phyloP scores from a whole-genome alignment of 495 filamentous ascomycete genomes.

The Penicillium salamii region DNA sequence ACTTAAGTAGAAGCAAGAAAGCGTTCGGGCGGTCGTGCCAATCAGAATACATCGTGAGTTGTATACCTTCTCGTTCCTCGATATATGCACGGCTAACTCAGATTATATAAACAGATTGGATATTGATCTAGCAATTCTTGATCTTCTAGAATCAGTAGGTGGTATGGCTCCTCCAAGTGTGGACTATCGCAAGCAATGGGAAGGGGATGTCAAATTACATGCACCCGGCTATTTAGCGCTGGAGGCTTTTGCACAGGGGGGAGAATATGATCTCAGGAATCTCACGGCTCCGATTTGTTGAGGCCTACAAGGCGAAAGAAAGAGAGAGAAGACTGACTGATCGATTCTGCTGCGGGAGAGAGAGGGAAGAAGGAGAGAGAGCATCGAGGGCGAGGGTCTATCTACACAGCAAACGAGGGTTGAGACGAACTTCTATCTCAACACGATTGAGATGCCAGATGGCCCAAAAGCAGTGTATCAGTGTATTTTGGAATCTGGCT shows the following conservation, averaged over 20 bases:
- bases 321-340: no score
- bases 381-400: no score
- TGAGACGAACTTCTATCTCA: no score
- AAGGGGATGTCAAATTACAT: constrained; percentile 9
- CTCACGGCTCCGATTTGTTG: no score
- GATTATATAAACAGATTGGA: constrained; percentile 1
- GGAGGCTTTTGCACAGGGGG: constrained; percentile 6
- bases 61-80: neutral
- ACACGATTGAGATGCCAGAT: no score
- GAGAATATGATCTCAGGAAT: constrained; percentile 1
- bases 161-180: neutral
- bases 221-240: constrained; percentile 11
- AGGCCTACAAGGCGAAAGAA: no score
- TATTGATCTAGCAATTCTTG: constrained; percentile 10
- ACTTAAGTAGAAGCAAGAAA: constrained; percentile 1
- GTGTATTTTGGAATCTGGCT: no score
- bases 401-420: no score
- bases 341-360: no score
- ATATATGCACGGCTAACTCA: no score
- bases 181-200: constrained; percentile 6
- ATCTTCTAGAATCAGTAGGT: constrained; percentile 6
- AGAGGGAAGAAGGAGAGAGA: no score
- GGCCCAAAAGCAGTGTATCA: no score
- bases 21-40: constrained; percentile 1
- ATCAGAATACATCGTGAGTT: constrained; percentile 11